A percentile compares a stretch with the other conserved stretches of the same genome.
phyloP scores from a whole-genome alignment of 2,329 filamentous ascomycete species.

The Cladosporium velox region DNA sequence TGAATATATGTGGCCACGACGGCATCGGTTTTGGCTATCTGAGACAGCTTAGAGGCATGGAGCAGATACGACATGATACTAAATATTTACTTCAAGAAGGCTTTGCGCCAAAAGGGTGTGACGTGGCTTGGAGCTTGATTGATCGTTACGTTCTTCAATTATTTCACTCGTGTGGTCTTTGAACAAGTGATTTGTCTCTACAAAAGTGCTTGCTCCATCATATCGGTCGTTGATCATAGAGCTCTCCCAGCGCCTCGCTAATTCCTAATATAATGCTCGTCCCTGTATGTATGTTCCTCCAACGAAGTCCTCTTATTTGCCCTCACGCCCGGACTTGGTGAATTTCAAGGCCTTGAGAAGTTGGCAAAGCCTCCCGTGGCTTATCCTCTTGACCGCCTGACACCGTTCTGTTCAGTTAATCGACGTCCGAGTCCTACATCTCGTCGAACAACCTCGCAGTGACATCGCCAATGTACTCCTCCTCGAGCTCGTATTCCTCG shows the following conservation, averaged over 20 bases:
- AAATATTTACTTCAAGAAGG: neutral
- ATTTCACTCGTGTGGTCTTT: neutral
- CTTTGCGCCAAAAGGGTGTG: neutral
- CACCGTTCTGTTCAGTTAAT: neutral
- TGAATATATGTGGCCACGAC: slow-evolving; percentile 17
- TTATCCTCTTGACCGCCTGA: neutral
- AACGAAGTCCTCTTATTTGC: neutral
- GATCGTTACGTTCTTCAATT: neutral
- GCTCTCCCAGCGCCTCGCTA: slow-evolving; percentile 19
- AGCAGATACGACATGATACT: neutral
- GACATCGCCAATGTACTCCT: slow-evolving; percentile 87
- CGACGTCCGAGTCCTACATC: slow-evolving; percentile 46
- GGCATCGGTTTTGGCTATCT: neutral
- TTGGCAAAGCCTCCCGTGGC: neutral
- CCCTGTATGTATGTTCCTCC: slow-evolving; percentile 8
- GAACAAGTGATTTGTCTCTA: neutral
- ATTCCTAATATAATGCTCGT: slow-evolving; percentile 4
- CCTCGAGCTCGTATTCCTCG: slow-evolving; percentile 81
- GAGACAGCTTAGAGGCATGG: neutral
- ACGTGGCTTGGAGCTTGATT: neutral
- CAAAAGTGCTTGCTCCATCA: slow-evolving; percentile 3
- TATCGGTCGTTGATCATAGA: slow-evolving; percentile 15
- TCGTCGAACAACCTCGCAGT: slow-evolving; percentile 83
- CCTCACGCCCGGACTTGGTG: neutral
- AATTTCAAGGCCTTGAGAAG: neutral